Conservation (phyloP, 1,139 yeast species). For the Zygosaccharomyces sapae region DNA sequence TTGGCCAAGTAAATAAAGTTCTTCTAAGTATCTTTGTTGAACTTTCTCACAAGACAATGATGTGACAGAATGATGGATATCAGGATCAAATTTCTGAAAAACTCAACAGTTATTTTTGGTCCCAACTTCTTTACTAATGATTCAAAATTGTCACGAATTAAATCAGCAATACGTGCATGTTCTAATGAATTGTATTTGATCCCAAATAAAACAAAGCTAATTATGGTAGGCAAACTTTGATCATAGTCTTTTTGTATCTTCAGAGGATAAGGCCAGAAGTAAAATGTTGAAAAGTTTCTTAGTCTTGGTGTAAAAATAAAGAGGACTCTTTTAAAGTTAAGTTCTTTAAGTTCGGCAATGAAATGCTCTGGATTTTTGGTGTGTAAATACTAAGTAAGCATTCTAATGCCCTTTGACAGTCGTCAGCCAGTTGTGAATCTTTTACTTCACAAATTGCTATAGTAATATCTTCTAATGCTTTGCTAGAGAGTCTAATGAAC, state of each 20-base stretch:
- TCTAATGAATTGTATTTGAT: conserved; percentile 9
- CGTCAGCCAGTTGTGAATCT: conserved; percentile 39
- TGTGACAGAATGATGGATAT: conserved; percentile 20
- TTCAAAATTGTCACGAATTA: conserved; percentile 15
- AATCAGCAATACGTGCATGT: conserved; percentile 7
- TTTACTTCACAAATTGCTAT: conserved; percentile 44
- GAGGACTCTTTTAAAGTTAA: conserved; percentile 55
- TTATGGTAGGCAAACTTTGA: conserved; percentile 3
- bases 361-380: conserved; percentile 48
- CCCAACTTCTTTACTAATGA: conserved; percentile 10
- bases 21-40: conserved; percentile 23
- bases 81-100: conserved; percentile 20
- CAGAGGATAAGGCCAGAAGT: conserved; percentile 28
- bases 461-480: conserved; percentile 47
- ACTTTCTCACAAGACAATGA: conserved; percentile 6
- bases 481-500: conserved; percentile 65
- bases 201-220: conserved; percentile 5
- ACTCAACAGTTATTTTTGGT: conserved; percentile 10
- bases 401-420: conserved; percentile 68
- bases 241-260: conserved; percentile 10
- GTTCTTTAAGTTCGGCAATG: conserved; percentile 49
- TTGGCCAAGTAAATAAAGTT: conserved; percentile 13
- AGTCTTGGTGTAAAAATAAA: conserved; percentile 53
- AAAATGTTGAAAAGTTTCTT: conserved; percentile 51
- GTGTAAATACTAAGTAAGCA: conserved; percentile 59